These are phyloP conservation scores for Fusarium napiforme DNA, from an alignment of 2,329 filamentous ascomycete species.

Conservation along the genomic window DNA sequence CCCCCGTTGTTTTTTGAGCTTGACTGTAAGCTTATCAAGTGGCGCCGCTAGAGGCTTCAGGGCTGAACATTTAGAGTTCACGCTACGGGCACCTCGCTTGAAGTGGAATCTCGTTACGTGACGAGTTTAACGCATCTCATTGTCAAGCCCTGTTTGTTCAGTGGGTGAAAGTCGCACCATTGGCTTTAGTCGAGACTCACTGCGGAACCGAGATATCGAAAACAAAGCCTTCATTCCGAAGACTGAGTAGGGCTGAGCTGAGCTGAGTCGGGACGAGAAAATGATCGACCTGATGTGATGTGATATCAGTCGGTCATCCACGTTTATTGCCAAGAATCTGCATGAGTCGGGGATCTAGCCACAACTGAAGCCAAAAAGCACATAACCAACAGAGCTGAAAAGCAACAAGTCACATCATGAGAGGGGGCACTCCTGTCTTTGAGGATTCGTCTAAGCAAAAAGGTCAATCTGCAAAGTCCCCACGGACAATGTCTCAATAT, in stretches of 20 bases:
- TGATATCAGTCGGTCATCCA: not conserved
- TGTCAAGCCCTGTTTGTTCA: not conserved
- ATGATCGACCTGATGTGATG: not conserved
- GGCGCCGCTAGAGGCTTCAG: not conserved
- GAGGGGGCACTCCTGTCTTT: not conserved
- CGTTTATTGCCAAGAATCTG: not conserved
- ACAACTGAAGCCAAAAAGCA: not conserved
- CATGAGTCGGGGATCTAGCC: not conserved
- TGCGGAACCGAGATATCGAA: not conserved
- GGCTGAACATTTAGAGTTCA: not conserved
- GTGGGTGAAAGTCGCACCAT: not conserved
- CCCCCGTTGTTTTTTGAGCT: not conserved
- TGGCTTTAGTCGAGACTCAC: not conserved
- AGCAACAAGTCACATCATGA: not conserved
- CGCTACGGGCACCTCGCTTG: not conserved
- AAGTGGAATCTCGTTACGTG: not conserved
- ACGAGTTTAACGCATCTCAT: not conserved
- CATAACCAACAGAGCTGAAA: not conserved
- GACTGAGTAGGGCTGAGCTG: not conserved
- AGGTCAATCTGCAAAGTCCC: not conserved
- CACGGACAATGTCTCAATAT: not conserved
- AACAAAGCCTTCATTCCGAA: not conserved
- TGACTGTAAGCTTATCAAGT: slow-evolving; percentile 6
- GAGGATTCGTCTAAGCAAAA: not conserved
- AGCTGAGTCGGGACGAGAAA: not conserved